These are phyloP conservation scores for Penicillium griseofulvum DNA, from an alignment of 2,329 filamentous ascomycete genomes.

Conservation along the genomic window DNA sequence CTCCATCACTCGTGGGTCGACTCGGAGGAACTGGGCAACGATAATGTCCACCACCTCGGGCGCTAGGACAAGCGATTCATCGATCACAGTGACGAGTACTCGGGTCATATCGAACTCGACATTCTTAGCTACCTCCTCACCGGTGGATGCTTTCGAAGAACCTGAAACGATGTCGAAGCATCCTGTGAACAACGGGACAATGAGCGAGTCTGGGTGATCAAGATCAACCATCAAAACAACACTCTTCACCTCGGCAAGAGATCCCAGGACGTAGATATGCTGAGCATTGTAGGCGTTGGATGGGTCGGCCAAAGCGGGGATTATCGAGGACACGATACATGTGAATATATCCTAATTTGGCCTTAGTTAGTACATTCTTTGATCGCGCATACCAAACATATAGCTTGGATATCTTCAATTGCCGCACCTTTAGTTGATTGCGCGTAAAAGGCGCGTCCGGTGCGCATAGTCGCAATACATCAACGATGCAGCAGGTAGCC, in stretches of 20 bases:
- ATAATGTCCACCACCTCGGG: conserved; percentile 85
- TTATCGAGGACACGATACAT: conserved; percentile 76
- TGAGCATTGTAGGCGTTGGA: conserved; percentile 88
- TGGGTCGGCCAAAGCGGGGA: conserved; percentile 82
- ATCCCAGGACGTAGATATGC: conserved; percentile 86
- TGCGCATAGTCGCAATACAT: conserved; percentile 87
- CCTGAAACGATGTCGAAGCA: conserved; percentile 91
- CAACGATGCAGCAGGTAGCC: conserved; percentile 83
- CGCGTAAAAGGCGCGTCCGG: conserved; percentile 92
- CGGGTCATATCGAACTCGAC: conserved; percentile 90
- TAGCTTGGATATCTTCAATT: conserved; percentile 17
- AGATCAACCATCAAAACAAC: conserved; percentile 88
- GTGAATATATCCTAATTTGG: conserved; percentile 78
- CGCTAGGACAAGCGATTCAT: conserved; percentile 76
- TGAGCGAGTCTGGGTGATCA: conserved; percentile 73
- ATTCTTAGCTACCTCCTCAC: conserved; percentile 85
- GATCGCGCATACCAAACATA: conserved; percentile 1
- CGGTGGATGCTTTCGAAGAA: conserved; percentile 68
- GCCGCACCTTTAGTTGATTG: conserved; percentile 77
- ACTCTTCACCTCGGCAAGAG: conserved; percentile 89
- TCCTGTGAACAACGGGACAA: conserved; percentile 76
- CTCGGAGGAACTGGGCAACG: conserved; percentile 90
- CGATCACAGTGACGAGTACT: conserved; percentile 78
- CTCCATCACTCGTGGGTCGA: conserved; percentile 63
- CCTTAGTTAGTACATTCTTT: not conserved